Evolutionary conservation across 2,329 filamentous ascomycete species (phyloP).

Genomic region (Bipolaris oryzae): DNA sequence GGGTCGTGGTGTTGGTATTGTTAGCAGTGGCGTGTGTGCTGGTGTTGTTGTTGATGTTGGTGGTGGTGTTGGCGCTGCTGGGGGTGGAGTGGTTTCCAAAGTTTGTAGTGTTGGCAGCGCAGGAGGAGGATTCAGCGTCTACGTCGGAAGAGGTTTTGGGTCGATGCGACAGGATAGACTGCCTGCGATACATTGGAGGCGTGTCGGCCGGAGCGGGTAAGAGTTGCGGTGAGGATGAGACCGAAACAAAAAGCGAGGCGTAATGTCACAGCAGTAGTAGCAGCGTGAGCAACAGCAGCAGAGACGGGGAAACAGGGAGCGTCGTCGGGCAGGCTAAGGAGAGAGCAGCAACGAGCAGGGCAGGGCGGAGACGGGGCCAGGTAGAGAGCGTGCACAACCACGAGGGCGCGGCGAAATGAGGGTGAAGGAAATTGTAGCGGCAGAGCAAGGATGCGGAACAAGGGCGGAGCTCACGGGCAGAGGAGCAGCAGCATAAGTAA

Average conservation of each 20-base stretch:
- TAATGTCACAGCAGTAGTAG: background rate
- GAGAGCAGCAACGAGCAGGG: background rate
- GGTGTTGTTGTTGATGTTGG: slow-evolving; percentile 24
- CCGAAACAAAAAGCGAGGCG: slow-evolving; percentile 6
- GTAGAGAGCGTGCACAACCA: slow-evolving; percentile 21
- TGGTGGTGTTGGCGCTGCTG: slow-evolving; percentile 32
- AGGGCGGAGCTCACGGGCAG: slow-evolving; percentile 11
- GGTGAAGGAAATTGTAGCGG: slow-evolving; percentile 6
- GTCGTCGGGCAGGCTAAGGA: slow-evolving; percentile 4
- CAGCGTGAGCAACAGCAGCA: background rate
- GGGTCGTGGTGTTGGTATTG: slow-evolving; percentile 28
- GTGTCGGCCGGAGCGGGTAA: slow-evolving; percentile 16
- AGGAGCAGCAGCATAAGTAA: slow-evolving; percentile 11
- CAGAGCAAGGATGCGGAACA: slow-evolving; percentile 12
- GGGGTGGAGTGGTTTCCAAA: background rate
- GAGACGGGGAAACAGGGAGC: background rate
- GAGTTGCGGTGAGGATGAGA: slow-evolving; percentile 9
- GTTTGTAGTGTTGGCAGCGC: background rate
- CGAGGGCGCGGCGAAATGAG: slow-evolving; percentile 9
- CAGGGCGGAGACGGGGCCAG: background rate
- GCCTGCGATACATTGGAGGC: slow-evolving; percentile 44
- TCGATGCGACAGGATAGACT: slow-evolving; percentile 46
- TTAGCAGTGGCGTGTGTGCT: background rate
- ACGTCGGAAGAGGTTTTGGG: slow-evolving; percentile 53
- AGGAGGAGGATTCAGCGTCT: slow-evolving; percentile 28